Percentiles rank a stretch among this genome's conserved stretches.
Conservation (phyloP, 345 rosid species). For the Leavenworthia alabamica region DNA sequence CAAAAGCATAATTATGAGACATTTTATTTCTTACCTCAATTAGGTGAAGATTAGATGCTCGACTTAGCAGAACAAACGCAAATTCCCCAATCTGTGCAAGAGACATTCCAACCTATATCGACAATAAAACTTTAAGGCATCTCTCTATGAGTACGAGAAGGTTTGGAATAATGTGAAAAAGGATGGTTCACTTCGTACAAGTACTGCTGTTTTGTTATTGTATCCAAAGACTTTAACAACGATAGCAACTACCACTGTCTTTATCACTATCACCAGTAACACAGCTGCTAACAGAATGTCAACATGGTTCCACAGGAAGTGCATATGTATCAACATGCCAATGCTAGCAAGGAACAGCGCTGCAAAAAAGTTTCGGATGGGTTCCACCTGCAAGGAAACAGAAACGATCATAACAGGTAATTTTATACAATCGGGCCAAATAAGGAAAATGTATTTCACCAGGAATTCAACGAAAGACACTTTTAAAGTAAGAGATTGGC, state of each 20-base stretch:
- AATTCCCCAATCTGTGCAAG: constrained; percentile 98
- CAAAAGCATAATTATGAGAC: not conserved
- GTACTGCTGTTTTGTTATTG: constrained; percentile 79
- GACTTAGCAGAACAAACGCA: constrained; percentile 92
- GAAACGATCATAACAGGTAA: not conserved
- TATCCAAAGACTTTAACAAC: constrained; percentile 87
- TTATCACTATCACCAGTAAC: constrained; percentile 63
- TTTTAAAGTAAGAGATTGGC: not conserved
- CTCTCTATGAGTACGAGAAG: no score
- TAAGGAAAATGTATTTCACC: not conserved
- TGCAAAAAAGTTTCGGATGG: constrained; percentile 89
- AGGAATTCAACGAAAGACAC: not conserved
- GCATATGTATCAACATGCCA: constrained; percentile 86
- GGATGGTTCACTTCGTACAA: constrained; percentile 44
- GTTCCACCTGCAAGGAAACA: constrained; percentile 60
- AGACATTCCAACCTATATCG: constrained; percentile 84
- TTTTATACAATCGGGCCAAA: not conserved
- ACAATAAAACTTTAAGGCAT: constrained; percentile 23
- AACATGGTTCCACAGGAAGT: constrained; percentile 89
- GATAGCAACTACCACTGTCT: constrained; percentile 53
- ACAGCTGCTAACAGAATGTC: constrained; percentile 85
- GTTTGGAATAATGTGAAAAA: not conserved
- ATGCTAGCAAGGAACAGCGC: constrained; percentile 91
- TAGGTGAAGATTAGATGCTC: constrained; percentile 93
- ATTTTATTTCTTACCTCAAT: constrained; percentile 60